Evolutionary conservation across 2,329 filamentous ascomycete species (phyloP).

Genomic region (Xylaria arbuscula): DNA sequence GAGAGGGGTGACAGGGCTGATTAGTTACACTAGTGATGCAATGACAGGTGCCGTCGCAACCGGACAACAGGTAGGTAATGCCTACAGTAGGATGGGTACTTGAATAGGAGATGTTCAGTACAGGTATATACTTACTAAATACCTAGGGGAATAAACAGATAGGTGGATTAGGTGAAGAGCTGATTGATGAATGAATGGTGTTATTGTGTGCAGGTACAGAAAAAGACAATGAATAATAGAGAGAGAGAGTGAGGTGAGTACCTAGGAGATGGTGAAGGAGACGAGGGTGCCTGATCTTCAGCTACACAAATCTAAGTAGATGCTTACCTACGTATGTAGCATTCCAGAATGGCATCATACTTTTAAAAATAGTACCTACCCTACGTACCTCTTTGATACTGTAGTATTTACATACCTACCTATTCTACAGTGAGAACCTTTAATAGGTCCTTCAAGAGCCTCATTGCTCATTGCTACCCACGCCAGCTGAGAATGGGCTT

Average conservation of each 20-base stretch:
- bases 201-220: background rate
- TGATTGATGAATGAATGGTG: no score
- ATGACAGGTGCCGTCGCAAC: conserved; percentile 24
- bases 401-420: background rate
- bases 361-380: no score
- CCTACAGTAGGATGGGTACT: background rate
- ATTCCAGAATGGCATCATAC: no score
- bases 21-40: conserved; percentile 20
- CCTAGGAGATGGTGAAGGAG: no score
- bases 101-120: background rate
- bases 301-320: no score
- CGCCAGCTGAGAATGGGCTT: conserved; percentile 15
- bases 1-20: conserved; percentile 12
- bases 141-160: background rate
- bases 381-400: background rate
- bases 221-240: background rate
- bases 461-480: conserved; percentile 8
- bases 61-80: conserved; percentile 9
- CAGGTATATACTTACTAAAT: background rate
- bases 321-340: no score
- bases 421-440: background rate
- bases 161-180: background rate
- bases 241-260: no score
- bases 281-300: no score
- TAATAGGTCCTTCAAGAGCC: background rate